A percentile compares a stretch with the other conserved stretches of the same genome.
Conservation (phyloP, 441 rosid species). For the Euphorbia corollata region DNA sequence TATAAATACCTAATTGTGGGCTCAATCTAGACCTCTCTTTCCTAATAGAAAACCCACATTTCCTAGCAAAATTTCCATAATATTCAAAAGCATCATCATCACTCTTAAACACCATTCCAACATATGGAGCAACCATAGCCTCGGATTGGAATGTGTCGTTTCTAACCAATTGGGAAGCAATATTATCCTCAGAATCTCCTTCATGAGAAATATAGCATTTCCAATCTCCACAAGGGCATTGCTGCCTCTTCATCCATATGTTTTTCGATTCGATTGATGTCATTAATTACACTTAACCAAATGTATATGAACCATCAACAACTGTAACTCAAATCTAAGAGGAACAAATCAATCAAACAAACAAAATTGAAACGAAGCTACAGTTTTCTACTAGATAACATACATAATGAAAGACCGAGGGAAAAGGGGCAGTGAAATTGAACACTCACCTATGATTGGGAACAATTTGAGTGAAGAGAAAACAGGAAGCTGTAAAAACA, state of each 20-base stretch:
- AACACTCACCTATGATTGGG: constrained; percentile 4
- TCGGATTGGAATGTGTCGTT: constrained; percentile 25
- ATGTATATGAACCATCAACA: neutral
- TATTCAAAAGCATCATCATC: constrained; percentile 81
- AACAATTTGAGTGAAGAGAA: neutral
- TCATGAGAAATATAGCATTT: constrained; percentile 63
- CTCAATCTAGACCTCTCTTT: constrained; percentile 85
- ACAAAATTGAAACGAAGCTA: neutral
- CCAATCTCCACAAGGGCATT: constrained; percentile 94
- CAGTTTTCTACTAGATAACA: neutral
- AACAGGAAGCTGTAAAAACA: neutral
- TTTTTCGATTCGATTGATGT: constrained; percentile 36
- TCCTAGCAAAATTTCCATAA: constrained; percentile 70
- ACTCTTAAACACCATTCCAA: constrained; percentile 68
- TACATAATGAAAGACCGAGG: neutral
- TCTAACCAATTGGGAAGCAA: constrained; percentile 39
- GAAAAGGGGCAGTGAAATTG: constrained; percentile 1
- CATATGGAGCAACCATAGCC: constrained; percentile 42
- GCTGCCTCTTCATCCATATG: constrained; percentile 72
- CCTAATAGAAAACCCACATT: constrained; percentile 74
- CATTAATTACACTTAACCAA: constrained; percentile 5
- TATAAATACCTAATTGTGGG: constrained; percentile 68
- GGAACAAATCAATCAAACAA: neutral
- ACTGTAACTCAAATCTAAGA: constrained; percentile 10
- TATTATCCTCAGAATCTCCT: constrained; percentile 45